Evolutionary conservation across 148 eudicot species (phyloP), one percentile per base, ranked within the genome.

Genomic region (Heliosperma pusillum): DNA sequence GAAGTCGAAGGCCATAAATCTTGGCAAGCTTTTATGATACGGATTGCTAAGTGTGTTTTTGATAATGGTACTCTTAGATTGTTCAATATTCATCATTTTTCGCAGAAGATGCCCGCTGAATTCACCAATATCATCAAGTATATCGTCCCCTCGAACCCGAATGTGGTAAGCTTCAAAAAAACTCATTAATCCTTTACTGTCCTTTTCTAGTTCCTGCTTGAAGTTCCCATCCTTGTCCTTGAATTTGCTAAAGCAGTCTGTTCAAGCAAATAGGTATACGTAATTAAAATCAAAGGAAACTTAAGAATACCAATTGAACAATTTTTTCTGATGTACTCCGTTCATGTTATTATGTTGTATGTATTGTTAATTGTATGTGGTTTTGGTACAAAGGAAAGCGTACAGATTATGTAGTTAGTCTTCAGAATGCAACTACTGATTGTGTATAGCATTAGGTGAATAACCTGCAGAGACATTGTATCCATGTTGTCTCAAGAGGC

Each of bases 121-220:
- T 11, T 66, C 66, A 10, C 36, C 82, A 7, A 89, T 92, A 47
- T 81, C 79, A 36, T 86, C 88, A 16, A 88, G 89, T 36, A 88
- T 73, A 22, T 85, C 56, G 65, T 92, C 97, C 53, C 86, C 91
- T 47, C 79, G 80, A 45, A 86, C 71, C 66, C 88, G 69, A 21
- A 92, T 33, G 5, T 86, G 87, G 8, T 92, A 77, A 2, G 93
- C 97, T 83, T 92, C 95, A 74, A 79, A 90, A 7, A 90, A 81
- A 44, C 84, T 85, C 74, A 87, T 55, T 52, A 92, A 66, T 19
- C 89, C 95, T 33, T 77, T 81, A 1, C 72, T 60, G 67, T 92
- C 87, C 59, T 68, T 53, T 25, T 68, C 59, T 15, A 88, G 70
- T 24, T 77, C 76, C 53, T 76, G 24, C 59, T 72, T 76, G 60